A percentile compares a stretch with the other conserved stretches of the same genome.
Evolutionary conservation across 148 eudicot species (phyloP).

Genomic region (Diospyros kaki): DNA sequence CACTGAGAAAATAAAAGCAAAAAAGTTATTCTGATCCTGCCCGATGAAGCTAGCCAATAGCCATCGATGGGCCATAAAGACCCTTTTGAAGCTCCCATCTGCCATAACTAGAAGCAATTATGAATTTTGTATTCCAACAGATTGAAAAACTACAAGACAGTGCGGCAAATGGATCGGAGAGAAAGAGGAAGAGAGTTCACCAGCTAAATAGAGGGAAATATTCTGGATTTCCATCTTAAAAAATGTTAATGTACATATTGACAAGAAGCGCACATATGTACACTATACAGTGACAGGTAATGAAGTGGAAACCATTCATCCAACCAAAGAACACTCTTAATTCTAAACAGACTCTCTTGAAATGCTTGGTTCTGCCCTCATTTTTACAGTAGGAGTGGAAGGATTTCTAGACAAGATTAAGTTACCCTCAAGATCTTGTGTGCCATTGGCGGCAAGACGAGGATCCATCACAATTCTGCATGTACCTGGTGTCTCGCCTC

Average conservation of each 20-base stretch:
- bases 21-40: no score
- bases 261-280: slow-evolving; percentile 4
- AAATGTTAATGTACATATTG: not conserved
- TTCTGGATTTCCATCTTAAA: not conserved
- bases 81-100: no score
- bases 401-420: slow-evolving; percentile 44
- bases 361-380: slow-evolving; percentile 17
- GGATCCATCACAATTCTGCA: slow-evolving; percentile 65
- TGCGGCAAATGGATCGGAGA: no score
- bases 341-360: slow-evolving; percentile 5
- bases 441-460: slow-evolving; percentile 36
- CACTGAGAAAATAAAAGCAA: no score
- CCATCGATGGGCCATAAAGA: no score
- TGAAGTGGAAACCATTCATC: not conserved
- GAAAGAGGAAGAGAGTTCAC: no score
- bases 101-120: no score
- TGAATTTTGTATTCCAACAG: no score
- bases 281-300: slow-evolving; percentile 5
- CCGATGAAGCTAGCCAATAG: no score
- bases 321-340: not conserved
- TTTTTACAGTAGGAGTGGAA: slow-evolving; percentile 23
- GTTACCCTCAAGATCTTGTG: slow-evolving; percentile 57
- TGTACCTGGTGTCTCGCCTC: slow-evolving; percentile 47
- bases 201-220: not conserved
- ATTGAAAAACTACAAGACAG: no score